Conservation (phyloP, 805 yeast species). For the Myxozyma udenii region DNA sequence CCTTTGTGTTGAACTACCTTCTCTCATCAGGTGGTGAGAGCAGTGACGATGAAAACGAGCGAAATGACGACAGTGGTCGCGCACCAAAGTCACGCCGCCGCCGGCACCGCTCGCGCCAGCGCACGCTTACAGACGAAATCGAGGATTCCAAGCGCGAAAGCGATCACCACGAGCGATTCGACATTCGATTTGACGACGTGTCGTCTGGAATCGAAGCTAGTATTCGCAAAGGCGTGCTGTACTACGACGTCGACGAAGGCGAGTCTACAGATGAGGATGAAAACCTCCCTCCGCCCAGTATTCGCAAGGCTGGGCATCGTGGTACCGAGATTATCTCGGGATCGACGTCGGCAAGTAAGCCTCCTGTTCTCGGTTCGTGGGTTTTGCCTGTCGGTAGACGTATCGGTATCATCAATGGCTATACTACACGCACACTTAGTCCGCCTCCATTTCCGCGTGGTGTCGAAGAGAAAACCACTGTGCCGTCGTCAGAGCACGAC, state of each 20-base stretch:
- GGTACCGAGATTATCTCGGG: conserved; percentile 85
- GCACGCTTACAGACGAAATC: conserved; percentile 18
- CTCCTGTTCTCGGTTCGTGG: conserved; percentile 94
- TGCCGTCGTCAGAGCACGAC: neutral
- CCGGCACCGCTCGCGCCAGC: conserved; percentile 11
- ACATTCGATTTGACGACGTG: conserved; percentile 34
- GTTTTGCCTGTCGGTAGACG: conserved; percentile 71
- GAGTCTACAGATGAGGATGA: conserved; percentile 94
- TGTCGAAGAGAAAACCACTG: conserved; percentile 1
- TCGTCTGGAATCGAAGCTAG: conserved; percentile 37
- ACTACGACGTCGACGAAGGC: conserved; percentile 50
- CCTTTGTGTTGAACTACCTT: conserved; percentile 72
- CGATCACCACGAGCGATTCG: conserved; percentile 13
- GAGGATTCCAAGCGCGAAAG: conserved; percentile 31
- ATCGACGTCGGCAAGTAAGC: conserved; percentile 79
- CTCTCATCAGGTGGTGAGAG: conserved; percentile 47
- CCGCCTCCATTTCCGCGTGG: conserved; percentile 41
- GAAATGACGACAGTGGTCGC: conserved; percentile 14
- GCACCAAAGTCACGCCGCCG: conserved; percentile 6
- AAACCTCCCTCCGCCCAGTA: conserved; percentile 69
- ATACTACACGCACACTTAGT: conserved; percentile 77
- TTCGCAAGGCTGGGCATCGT: conserved; percentile 64
- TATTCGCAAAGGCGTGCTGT: conserved; percentile 36
- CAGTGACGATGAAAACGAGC: conserved; percentile 31
- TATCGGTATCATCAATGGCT: conserved; percentile 91